Percentiles rank a stretch among this genome's conserved stretches.
Evolutionary conservation across 139 green algal species (phyloP).

Genomic region (Edaphochlamys debaryana): DNA sequence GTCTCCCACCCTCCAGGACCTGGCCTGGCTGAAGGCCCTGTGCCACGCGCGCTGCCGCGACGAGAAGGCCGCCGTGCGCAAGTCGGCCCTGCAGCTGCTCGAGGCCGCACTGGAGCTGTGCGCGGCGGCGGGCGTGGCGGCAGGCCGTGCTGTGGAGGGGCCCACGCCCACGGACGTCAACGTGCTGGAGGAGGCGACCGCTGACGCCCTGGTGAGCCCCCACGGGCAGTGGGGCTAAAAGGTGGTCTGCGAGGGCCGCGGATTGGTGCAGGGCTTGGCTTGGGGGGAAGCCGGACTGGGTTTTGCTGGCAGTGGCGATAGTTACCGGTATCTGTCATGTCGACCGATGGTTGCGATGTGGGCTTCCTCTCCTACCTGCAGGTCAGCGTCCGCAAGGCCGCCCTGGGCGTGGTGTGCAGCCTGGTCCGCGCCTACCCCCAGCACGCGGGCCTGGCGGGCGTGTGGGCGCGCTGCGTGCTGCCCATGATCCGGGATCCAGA

Average conservation of each 20-base stretch:
- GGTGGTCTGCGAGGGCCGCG: too few relatives aligned
- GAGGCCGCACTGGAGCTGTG: constrained; percentile 67
- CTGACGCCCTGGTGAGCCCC: constrained; percentile 69
- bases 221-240: too few relatives aligned
- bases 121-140: not conserved
- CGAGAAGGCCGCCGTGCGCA: constrained; percentile 77
- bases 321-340: too few relatives aligned
- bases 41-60: constrained; percentile 67
- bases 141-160: not conserved
- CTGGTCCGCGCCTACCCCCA: constrained; percentile 64
- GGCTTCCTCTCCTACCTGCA: constrained; percentile 35
- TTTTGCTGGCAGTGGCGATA: too few relatives aligned
- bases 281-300: too few relatives aligned
- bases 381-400: constrained; percentile 76
- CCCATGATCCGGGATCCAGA: constrained; percentile 74
- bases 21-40: constrained; percentile 56
- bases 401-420: constrained; percentile 51
- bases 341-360: too few relatives aligned
- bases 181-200: constrained; percentile 67
- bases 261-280: too few relatives aligned
- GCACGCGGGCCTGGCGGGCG: constrained; percentile 49
- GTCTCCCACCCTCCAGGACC: constrained; percentile 53
- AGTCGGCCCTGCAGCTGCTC: constrained; percentile 75
- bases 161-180: constrained; percentile 55
- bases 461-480: constrained; percentile 72